A percentile compares a stretch with the other conserved stretches of the same genome.
These are phyloP conservation scores for Paecilomyces fulvus DNA, from an alignment of 2,329 filamentous ascomycete genomes.

Conservation along the genomic window DNA sequence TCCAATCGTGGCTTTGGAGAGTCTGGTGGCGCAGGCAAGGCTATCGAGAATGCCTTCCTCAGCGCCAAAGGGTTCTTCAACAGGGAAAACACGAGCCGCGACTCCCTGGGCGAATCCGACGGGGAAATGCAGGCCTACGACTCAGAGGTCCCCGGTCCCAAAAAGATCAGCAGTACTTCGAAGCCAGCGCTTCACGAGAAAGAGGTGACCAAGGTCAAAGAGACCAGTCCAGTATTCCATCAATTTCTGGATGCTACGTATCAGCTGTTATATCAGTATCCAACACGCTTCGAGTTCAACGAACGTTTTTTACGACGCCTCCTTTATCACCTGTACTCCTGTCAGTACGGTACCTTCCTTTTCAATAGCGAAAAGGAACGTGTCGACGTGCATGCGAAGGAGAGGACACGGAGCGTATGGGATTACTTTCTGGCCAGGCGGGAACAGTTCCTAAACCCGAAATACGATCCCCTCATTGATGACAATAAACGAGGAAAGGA, in stretches of 20 bases:
- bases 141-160: slow-evolving; percentile 30
- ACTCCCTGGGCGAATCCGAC: slow-evolving; percentile 56
- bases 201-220: slow-evolving; percentile 68
- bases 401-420: slow-evolving; percentile 83
- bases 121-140: slow-evolving; percentile 44
- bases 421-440: slow-evolving; percentile 82
- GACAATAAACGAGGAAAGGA: slow-evolving; percentile 74
- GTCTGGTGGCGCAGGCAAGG: slow-evolving; percentile 50
- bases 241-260: slow-evolving; percentile 94
- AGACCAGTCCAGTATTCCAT: slow-evolving; percentile 93
- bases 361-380: slow-evolving; percentile 93
- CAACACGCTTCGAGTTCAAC: slow-evolving; percentile 89
- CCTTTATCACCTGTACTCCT: slow-evolving; percentile 89
- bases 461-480: slow-evolving; percentile 67
- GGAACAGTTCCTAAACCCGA: slow-evolving; percentile 71
- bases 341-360: slow-evolving; percentile 93
- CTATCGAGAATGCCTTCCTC: slow-evolving; percentile 74
- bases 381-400: slow-evolving; percentile 56
- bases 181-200: slow-evolving; percentile 41
- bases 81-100: slow-evolving; percentile 61
- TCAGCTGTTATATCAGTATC: slow-evolving; percentile 77
- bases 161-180: slow-evolving; percentile 26
- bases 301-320: slow-evolving; percentile 84
- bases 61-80: slow-evolving; percentile 88
- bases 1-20: slow-evolving; percentile 32